These are phyloP conservation scores for Colletotrichum eleusines DNA, from an alignment of 2,329 filamentous ascomycete species.

Conservation along the genomic window DNA sequence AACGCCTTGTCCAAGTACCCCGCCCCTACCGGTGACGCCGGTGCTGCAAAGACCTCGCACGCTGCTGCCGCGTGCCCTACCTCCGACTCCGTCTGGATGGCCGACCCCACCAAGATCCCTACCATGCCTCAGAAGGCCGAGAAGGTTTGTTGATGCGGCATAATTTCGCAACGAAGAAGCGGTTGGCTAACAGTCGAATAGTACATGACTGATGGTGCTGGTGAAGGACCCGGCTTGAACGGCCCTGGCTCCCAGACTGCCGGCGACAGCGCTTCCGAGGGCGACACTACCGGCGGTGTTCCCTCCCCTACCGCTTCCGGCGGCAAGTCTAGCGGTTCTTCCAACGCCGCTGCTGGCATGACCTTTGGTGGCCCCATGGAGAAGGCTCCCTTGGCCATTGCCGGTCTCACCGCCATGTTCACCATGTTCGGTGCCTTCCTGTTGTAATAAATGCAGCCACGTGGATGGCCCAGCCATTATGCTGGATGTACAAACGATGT, in stretches of 20 bases:
- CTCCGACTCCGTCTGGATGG: slow-evolving; percentile 62
- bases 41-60: slow-evolving; percentile 61
- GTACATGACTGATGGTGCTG: slow-evolving; percentile 67
- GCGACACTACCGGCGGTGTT: slow-evolving; percentile 60
- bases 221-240: slow-evolving; percentile 64
- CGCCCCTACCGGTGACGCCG: slow-evolving; percentile 63
- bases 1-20: slow-evolving; percentile 62
- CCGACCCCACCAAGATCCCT: slow-evolving; percentile 63
- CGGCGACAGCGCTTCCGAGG: slow-evolving; percentile 51
- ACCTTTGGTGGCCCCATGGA: slow-evolving; percentile 42
- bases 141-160: slow-evolving; percentile 41
- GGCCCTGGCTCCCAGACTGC: slow-evolving; percentile 67
- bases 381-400: slow-evolving; percentile 51
- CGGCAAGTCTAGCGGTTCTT: slow-evolving; percentile 51
- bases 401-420: slow-evolving; percentile 51
- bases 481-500: slow-evolving; percentile 41
- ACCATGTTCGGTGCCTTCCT: slow-evolving; percentile 55
- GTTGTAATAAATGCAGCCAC: slow-evolving; percentile 49
- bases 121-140: slow-evolving; percentile 63
- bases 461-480: slow-evolving; percentile 3
- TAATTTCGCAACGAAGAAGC: neutral
- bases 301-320: slow-evolving; percentile 52
- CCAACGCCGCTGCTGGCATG: slow-evolving; percentile 48
- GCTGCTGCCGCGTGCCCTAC: slow-evolving; percentile 61
- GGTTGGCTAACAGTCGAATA: slow-evolving; percentile 42